Percentiles rank a stretch among this genome's conserved stretches.
Conservation (phyloP, 768 basidiomycete genomes). For the Boletus subcaerulescens region DNA sequence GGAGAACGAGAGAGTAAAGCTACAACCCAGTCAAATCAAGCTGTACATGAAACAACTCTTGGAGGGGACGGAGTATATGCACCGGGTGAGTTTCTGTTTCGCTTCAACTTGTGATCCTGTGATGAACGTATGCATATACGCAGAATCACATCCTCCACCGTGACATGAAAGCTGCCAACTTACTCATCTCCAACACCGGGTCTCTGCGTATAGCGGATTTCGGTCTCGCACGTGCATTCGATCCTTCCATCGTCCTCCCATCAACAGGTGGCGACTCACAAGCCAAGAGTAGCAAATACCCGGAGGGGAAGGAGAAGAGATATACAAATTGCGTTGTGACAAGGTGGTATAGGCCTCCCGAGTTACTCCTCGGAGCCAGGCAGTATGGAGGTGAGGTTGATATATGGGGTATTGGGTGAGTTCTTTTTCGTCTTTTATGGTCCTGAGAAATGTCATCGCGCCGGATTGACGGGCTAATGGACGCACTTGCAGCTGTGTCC, state of each 20-base stretch:
- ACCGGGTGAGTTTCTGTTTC: conserved; percentile 58
- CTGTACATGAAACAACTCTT: conserved; percentile 94
- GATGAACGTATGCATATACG: conserved; percentile 8
- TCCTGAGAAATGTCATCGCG: not conserved
- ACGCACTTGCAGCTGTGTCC: conserved; percentile 62
- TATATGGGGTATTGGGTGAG: conserved; percentile 95
- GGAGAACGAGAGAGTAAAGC: conserved; percentile 85
- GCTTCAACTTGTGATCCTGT: not conserved
- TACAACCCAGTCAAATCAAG: conserved; percentile 86
- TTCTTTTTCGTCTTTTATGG: conserved; percentile 3
- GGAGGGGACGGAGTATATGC: conserved; percentile 96
- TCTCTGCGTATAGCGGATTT: conserved; percentile 91
- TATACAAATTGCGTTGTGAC: conserved; percentile 97
- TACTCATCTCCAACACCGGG: conserved; percentile 88
- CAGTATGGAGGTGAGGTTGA: conserved; percentile 94
- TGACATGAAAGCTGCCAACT: conserved; percentile 98
- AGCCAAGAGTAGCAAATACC: conserved; percentile 30
- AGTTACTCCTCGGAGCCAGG: conserved; percentile 83
- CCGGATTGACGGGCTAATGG: conserved; percentile 1
- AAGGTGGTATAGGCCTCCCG: conserved; percentile 92
- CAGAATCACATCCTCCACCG: conserved; percentile 97
- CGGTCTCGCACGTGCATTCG: conserved; percentile 85
- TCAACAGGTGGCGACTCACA: conserved; percentile 17
- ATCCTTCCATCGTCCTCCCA: conserved; percentile 44
- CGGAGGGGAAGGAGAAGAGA: conserved; percentile 55